phyloP scores from a whole-genome alignment of 306 rosid species.

The Hippophae rhamnoides region DNA sequence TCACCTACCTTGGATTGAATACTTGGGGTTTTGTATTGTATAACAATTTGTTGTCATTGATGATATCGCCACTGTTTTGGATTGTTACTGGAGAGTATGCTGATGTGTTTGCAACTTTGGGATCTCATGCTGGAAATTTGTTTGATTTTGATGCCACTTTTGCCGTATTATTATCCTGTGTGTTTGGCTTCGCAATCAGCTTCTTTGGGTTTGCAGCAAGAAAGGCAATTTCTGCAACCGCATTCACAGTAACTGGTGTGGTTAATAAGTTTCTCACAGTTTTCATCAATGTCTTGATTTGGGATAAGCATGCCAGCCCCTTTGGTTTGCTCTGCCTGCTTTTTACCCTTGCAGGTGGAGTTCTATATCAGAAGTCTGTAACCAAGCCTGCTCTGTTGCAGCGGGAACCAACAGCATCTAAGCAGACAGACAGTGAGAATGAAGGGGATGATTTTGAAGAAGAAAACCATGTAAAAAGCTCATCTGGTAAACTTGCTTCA shows the following conservation, averaged over 20 bases:
- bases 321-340: slow-evolving; percentile 80
- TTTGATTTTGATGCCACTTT: slow-evolving; percentile 39
- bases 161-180: slow-evolving; percentile 67
- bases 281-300: slow-evolving; percentile 73
- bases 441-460: slow-evolving; percentile 31
- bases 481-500: slow-evolving; percentile 44
- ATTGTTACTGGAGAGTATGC: slow-evolving; percentile 69
- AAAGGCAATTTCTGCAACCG: slow-evolving; percentile 85
- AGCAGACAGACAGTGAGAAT: slow-evolving; percentile 31
- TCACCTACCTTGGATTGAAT: slow-evolving; percentile 76
- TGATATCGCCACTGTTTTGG: slow-evolving; percentile 84
- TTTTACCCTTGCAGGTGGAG: slow-evolving; percentile 73
- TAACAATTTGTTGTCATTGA: slow-evolving; percentile 64
- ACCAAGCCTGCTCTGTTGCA: slow-evolving; percentile 37
- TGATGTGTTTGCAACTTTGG: slow-evolving; percentile 54
- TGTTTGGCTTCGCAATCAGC: slow-evolving; percentile 84
- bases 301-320: slow-evolving; percentile 95
- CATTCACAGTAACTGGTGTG: slow-evolving; percentile 91
- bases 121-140: slow-evolving; percentile 38
- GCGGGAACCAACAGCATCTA: slow-evolving; percentile 33
- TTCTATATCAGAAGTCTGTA: slow-evolving; percentile 89
- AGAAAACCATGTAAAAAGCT: slow-evolving; percentile 39
- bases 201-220: slow-evolving; percentile 95
- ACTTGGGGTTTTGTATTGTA: slow-evolving; percentile 92
- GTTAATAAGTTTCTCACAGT: slow-evolving; percentile 93